These are phyloP conservation scores for Monilinia vaccinii-corymbosi DNA, from an alignment of 2,329 filamentous ascomycete genomes.

Conservation along the genomic window DNA sequence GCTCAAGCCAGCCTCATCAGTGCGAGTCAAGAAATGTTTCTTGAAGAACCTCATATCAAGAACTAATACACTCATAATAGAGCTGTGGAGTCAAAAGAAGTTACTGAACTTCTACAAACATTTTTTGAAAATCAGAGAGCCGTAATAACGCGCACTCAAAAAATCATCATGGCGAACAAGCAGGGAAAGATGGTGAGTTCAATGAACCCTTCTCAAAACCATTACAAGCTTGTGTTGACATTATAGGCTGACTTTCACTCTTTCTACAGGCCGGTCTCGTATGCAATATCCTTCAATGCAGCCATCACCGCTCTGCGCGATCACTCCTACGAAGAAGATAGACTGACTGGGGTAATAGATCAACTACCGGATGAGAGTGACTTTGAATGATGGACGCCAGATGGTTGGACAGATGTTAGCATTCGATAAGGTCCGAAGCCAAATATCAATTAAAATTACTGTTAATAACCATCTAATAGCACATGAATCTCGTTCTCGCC, in stretches of 20 bases:
- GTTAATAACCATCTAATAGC: slow-evolving; percentile 41
- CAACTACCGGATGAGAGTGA: slow-evolving; percentile 98
- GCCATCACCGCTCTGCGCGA: slow-evolving; percentile 29
- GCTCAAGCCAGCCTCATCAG: slow-evolving; percentile 8
- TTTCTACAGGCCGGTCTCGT: slow-evolving; percentile 60
- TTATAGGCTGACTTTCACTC: slow-evolving; percentile 49
- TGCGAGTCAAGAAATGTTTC: no score
- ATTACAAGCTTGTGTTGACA: slow-evolving; percentile 42
- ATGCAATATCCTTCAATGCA: slow-evolving; percentile 35
- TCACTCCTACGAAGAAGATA: slow-evolving; percentile 1
- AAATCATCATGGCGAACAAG: slow-evolving; percentile 70
- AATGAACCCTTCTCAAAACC: slow-evolving; percentile 26
- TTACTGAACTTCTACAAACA: slow-evolving; percentile 27
- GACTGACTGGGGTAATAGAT: slow-evolving; percentile 50
- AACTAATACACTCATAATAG: slow-evolving; percentile 14
- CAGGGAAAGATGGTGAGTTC: slow-evolving; percentile 97
- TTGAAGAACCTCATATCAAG: slow-evolving; percentile 10
- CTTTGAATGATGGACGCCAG: slow-evolving; percentile 86
- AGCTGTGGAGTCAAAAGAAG: slow-evolving; percentile 28
- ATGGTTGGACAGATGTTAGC: slow-evolving; percentile 98
- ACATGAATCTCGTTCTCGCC: slow-evolving; percentile 98
- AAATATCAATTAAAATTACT: neutral
- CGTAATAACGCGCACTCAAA: slow-evolving; percentile 30
- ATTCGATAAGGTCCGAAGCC: slow-evolving; percentile 73
- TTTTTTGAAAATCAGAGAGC: slow-evolving; percentile 32